A percentile compares a stretch with the other conserved stretches of the same genome.
These are phyloP conservation scores for Juncus effusus DNA, from an alignment of 176 grass and related monocot species.

Conservation along the genomic window DNA sequence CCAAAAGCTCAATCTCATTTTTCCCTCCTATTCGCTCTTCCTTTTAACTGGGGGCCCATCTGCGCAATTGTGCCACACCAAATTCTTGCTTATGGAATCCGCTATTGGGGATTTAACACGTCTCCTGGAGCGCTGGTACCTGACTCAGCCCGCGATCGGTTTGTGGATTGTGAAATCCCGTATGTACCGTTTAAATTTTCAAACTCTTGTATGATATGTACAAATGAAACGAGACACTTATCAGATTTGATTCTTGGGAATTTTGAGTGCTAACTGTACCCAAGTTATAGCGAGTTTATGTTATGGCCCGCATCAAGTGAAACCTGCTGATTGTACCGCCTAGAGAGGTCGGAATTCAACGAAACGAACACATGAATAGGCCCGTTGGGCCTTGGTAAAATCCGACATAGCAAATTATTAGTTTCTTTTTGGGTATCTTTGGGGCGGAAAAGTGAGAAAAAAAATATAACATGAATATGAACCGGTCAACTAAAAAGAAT, in stretches of 20 bases:
- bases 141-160: constrained; percentile 74
- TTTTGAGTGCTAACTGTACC: constrained; percentile 31
- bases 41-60: constrained; percentile 58
- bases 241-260: no score
- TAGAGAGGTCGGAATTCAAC: constrained; percentile 49
- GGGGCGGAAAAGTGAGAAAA: constrained; percentile 33
- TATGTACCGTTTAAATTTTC: constrained; percentile 85
- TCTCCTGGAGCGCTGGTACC: constrained; percentile 62
- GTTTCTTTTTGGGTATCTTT: constrained; percentile 34
- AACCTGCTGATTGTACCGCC: constrained; percentile 56
- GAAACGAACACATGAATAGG: constrained; percentile 55
- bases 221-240: no score
- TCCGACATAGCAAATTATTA: constrained; percentile 46
- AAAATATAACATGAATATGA: neutral
- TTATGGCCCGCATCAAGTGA: constrained; percentile 40
- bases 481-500: neutral
- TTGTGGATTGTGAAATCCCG: constrained; percentile 86
- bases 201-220: constrained; percentile 64
- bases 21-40: neutral
- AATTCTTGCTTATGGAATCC: constrained; percentile 87
- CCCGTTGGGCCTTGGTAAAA: constrained; percentile 49
- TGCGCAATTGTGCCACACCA: constrained; percentile 79
- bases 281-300: constrained; percentile 53
- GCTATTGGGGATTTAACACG: constrained; percentile 79
- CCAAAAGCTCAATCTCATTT: constrained; percentile 36